Conservation (phyloP, 2,329 filamentous ascomycete species). For the Chrysoporthe cubensis region DNA sequence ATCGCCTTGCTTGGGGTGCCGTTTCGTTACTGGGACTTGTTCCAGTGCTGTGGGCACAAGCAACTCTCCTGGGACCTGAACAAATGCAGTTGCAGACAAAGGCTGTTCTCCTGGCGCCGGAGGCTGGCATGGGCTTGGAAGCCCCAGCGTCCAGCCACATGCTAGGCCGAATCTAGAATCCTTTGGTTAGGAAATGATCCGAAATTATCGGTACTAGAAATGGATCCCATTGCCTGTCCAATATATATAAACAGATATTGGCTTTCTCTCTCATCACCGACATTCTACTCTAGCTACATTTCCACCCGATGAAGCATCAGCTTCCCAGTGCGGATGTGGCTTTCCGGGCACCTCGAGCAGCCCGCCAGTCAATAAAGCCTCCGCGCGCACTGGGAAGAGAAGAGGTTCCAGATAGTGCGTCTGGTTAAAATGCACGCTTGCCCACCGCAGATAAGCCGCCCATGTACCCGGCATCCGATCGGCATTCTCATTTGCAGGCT, state of each 20-base stretch:
- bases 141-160: neutral
- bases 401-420: neutral
- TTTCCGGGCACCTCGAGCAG: neutral
- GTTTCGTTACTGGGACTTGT: neutral
- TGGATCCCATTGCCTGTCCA: neutral
- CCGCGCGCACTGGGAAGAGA: neutral
- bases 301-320: neutral
- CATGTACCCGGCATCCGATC: constrained; percentile 12
- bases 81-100: neutral
- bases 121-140: neutral
- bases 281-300: neutral
- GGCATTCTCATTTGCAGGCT: constrained; percentile 4
- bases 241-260: neutral
- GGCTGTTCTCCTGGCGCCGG: neutral
- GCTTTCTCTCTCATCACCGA: no score
- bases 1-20: neutral
- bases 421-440: constrained; percentile 1
- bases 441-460: constrained; percentile 4
- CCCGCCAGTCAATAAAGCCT: neutral
- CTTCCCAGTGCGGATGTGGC: constrained; percentile 3
- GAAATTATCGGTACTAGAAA: neutral
- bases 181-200: neutral
- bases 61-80: neutral
- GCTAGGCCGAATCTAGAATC: neutral
- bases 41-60: neutral